Base-by-base conservation (phyloP, 257 asterid species). In the Parsonsia alboflavescens region DNA sequence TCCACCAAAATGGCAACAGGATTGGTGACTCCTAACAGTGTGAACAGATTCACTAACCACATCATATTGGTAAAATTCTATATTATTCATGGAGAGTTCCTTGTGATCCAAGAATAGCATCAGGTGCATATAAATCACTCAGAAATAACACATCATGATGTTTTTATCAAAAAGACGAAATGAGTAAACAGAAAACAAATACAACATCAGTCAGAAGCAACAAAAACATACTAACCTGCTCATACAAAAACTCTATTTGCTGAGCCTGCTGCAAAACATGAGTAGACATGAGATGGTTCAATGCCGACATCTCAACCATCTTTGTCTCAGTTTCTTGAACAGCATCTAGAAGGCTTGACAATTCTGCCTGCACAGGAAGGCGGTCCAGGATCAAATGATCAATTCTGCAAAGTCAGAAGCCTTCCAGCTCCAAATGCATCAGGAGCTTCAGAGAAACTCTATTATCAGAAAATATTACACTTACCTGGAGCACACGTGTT, bases 201-300 rank as follows among this genome's bases (percentile, higher is more conserved):
- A n/a, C n/a, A n/a, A n/a, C n/a, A n/a, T 33, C 39, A 33, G 39
- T 33, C 39, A 33, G 39, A 36, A 28, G 24, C 2, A 63, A 57
- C 17, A 6, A 19, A 2, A 11, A n/a, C 2, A 50, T 17, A 54
- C 89, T 75, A 28, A 90, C 96, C 97, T 94, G 96, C 49, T 88
- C 96, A 64, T 88, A 94, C 84, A 94, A 79, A 75, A 71, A 77
- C 83, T 94, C 99, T 30, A 94, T 94, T 87, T 94, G 97, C 68
- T 90, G 97, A 59, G 97, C 85, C 80, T 94, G 99, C 68, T 94
- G 97, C 82, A 92, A 57, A 75, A 94, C 97, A 80, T 92, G 97
- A 22, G 97, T 94, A 42, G 99, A 94, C 97, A 92, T 92, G 79
- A 92, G 97, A 78, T 92, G 97, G 86, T 92, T 94, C 75, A 94